Evolutionary conservation across 176 grass and related monocot genomes (phyloP).

Genomic region (Aechmea fasciata): DNA sequence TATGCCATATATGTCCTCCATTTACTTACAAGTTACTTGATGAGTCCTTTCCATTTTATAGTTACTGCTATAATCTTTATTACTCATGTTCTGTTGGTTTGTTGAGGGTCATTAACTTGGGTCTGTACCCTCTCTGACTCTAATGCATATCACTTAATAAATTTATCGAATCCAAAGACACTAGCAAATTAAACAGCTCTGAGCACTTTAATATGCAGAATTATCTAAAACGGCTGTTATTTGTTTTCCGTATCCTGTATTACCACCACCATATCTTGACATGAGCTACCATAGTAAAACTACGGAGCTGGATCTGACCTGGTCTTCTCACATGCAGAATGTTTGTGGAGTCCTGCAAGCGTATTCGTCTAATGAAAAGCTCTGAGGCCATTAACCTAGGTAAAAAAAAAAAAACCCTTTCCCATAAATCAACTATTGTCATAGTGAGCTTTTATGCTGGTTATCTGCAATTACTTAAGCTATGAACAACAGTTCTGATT

Average conservation of each 20-base stretch:
- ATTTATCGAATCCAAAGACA: background rate
- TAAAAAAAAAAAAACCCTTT: slow-evolving; percentile 16
- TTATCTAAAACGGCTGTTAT: background rate
- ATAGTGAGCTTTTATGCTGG: background rate
- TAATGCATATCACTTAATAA: background rate
- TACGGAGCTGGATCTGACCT: background rate
- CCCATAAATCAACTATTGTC: background rate
- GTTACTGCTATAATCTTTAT: background rate
- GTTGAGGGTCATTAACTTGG: background rate
- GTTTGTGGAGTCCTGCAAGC: slow-evolving; percentile 76
- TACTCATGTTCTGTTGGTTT: background rate
- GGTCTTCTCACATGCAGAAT: slow-evolving; percentile 31
- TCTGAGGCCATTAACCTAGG: slow-evolving; percentile 74
- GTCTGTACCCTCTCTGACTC: background rate
- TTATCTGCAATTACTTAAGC: slow-evolving; percentile 1
- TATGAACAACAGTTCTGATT: background rate
- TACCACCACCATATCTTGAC: background rate
- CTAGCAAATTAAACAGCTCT: background rate
- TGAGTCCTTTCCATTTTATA: background rate
- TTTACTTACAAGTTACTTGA: too few relatives aligned
- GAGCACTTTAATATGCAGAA: background rate
- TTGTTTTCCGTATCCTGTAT: background rate
- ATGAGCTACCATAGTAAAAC: background rate
- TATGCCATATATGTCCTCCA: too few relatives aligned
- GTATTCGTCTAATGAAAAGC: slow-evolving; percentile 78